Evolutionary conservation across 1,284 basidiomycete species (phyloP), one percentile per base, ranked within the genome.

Genomic region (Filobasidium uniguttulatum): DNA sequence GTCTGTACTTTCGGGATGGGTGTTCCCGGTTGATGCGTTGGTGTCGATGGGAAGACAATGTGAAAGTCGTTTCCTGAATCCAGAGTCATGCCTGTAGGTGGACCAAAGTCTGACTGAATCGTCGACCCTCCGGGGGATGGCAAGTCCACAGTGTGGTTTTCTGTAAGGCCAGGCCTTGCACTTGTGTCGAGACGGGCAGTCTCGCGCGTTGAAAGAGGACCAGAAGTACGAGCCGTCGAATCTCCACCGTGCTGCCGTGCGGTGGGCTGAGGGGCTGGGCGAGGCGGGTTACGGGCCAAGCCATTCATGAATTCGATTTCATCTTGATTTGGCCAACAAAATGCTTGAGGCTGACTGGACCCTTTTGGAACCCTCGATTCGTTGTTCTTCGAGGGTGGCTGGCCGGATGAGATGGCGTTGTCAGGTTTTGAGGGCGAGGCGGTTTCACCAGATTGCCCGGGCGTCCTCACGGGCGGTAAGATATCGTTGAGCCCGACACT

Each of bases 11-110:
- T 10, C n/a, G 31, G 10, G 31, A n/a, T 33, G n/a, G 31, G 2
- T 30, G 26, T 25, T 26, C 44, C 44, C 5, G 50, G 50, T 19
- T 46, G 30, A 40, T 51, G 50, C 5, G 28, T 29, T 1, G 50
- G 50, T 5, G 50, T 43, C 14, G 29, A 41, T 2, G 50, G 50
- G 33, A 45, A 51, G 8, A 29, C 44, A 23, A 50, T 50, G 14
- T 44, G 43, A 22, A 46, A 50, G 2, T 5, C 12, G 0, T 29
- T 7, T 9, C 46, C 33, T 15, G 34, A 8, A 31, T 19, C 28
- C 6, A n/a, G n/a, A n/a, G 17, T 8, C 31, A n/a, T 28, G 22
- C 19, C 19, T 3, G 33, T 22, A 19, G 25, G 4, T 12, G 19
- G 8, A 14, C 28, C 17, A 28, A 29, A n/a, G 25, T 37, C 33